These are phyloP conservation scores for Fusarium palustre DNA, from an alignment of 2,329 filamentous ascomycete genomes.

Conservation along the genomic window DNA sequence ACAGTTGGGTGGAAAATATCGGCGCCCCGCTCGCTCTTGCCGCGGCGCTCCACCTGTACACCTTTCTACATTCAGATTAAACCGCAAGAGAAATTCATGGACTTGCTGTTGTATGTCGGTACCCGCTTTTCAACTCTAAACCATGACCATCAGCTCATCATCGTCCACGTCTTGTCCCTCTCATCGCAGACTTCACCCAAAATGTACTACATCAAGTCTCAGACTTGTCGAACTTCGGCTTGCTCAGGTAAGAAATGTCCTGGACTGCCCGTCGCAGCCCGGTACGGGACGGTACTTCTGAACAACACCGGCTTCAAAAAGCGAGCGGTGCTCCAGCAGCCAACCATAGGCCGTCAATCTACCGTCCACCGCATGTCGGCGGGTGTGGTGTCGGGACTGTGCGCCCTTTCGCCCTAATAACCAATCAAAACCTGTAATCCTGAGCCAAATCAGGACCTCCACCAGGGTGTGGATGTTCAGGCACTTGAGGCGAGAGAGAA, in stretches of 20 bases:
- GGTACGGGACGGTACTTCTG: background rate
- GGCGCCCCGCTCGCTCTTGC: slow-evolving; percentile 36
- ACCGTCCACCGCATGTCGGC: slow-evolving; percentile 38
- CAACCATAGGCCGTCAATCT: slow-evolving; percentile 27
- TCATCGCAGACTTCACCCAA: too few relatives aligned
- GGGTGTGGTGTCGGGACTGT: slow-evolving; percentile 45
- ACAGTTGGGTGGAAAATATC: slow-evolving; percentile 21
- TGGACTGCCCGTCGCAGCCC: too few relatives aligned
- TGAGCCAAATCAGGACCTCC: slow-evolving; percentile 7
- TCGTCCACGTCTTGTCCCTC: background rate
- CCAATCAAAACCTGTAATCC: slow-evolving; percentile 36
- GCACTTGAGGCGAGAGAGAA: slow-evolving; percentile 44
- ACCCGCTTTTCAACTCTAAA: slow-evolving; percentile 14
- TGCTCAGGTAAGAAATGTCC: background rate
- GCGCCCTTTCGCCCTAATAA: slow-evolving; percentile 32
- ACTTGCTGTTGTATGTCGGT: slow-evolving; percentile 1
- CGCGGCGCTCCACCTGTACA: slow-evolving; percentile 29
- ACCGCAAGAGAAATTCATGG: slow-evolving; percentile 1
- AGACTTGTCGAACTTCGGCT: background rate
- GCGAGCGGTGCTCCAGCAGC: slow-evolving; percentile 16
- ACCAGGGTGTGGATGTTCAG: slow-evolving; percentile 32
- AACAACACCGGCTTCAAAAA: slow-evolving; percentile 21
- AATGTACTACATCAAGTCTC: background rate
- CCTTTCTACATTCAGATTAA: slow-evolving; percentile 1
- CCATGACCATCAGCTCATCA: background rate